A percentile compares a stretch with the other conserved stretches of the same genome.
Conservation (phyloP, 2,329 filamentous ascomycete genomes). For the Penicillium sumatraense region DNA sequence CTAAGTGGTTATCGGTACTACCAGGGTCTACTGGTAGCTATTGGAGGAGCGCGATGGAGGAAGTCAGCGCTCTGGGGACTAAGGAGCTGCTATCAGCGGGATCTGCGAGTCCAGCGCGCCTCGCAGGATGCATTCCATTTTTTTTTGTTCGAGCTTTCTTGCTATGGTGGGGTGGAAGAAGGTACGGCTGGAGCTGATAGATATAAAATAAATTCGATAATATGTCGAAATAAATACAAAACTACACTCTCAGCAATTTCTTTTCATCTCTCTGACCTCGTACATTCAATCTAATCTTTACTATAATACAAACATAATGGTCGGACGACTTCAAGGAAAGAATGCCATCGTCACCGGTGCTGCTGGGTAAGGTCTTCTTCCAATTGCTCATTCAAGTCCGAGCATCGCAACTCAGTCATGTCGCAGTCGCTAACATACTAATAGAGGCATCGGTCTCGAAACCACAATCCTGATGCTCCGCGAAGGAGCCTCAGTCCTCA, state of each 20-base stretch:
- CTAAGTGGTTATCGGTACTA: no score
- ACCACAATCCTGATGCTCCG: constrained; percentile 85
- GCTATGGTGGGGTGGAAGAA: not conserved
- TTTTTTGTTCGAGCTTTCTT: not conserved
- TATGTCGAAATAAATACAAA: no score
- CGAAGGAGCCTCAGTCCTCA: constrained; percentile 81
- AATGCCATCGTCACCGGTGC: constrained; percentile 79
- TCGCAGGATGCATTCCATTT: not conserved
- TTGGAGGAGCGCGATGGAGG: not conserved
- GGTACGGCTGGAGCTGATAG: no score
- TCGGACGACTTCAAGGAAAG: constrained; percentile 62
- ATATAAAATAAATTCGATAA: no score
- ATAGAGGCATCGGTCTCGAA: constrained; percentile 83
- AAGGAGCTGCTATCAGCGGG: not conserved
- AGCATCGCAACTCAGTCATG: no score
- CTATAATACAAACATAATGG: constrained; percentile 7
- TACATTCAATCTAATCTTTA: not conserved
- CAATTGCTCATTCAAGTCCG: no score
- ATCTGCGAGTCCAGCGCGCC: not conserved
- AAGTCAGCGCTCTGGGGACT: not conserved
- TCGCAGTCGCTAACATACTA: no score
- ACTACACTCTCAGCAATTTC: not conserved
- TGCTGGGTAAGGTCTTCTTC: constrained; percentile 79
- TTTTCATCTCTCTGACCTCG: not conserved
- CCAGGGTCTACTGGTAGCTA: no score